Conservation (phyloP, 306 rosid species). For the Ceratonia siliqua region DNA sequence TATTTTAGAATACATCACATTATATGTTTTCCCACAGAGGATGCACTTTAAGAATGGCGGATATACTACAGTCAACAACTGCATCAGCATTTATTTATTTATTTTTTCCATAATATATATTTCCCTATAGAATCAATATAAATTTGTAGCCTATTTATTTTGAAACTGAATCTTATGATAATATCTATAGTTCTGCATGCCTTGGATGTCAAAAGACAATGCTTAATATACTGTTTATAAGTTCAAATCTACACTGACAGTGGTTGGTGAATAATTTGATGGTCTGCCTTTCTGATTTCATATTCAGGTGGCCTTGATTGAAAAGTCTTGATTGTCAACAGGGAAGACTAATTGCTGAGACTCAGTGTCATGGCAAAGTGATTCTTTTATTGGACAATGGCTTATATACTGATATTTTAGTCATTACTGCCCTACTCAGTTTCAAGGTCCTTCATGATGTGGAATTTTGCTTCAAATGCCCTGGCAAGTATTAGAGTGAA, state of each 20-base stretch:
- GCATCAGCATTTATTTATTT: not conserved
- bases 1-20: constrained; percentile 1
- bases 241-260: constrained; percentile 1
- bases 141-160: not conserved
- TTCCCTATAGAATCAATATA: not conserved
- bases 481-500: constrained; percentile 61
- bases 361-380: constrained; percentile 24
- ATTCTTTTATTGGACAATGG: constrained; percentile 27
- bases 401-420: constrained; percentile 21
- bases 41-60: constrained; percentile 5
- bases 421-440: constrained; percentile 22
- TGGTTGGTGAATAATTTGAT: not conserved
- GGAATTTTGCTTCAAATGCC: constrained; percentile 76
- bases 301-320: constrained; percentile 7
- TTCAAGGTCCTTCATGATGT: constrained; percentile 58
- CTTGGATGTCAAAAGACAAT: not conserved
- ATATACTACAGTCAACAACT: not conserved
- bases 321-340: constrained; percentile 7
- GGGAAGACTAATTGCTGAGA: not conserved
- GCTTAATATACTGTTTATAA: not conserved
- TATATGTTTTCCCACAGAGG: not conserved
- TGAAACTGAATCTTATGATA: not conserved
- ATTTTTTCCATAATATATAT: not conserved
- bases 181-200: not conserved
- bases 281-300: not conserved